Evolutionary conservation across 139 green algal genomes (phyloP).

Genomic region (Picocystis salinarum): DNA sequence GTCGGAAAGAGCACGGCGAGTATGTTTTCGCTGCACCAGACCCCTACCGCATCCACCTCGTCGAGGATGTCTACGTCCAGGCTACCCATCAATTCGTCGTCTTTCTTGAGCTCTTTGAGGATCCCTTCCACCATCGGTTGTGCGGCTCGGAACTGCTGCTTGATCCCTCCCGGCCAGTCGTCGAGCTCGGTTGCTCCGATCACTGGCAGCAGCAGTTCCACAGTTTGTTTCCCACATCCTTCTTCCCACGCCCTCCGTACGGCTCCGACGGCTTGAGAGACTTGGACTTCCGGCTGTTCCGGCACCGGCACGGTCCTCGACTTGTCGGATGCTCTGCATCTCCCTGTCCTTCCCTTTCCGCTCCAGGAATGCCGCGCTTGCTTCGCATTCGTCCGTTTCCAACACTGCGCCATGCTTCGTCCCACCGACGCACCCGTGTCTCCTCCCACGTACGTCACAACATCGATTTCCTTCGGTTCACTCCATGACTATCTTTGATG

Average conservation of each 20-base stretch:
- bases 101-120: constrained; percentile 36
- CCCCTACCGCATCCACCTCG: constrained; percentile 55
- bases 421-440: no score
- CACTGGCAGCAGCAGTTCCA: constrained; percentile 68
- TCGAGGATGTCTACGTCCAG: constrained; percentile 21
- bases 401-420: no score
- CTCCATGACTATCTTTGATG: no score
- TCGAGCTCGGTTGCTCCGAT: constrained; percentile 81
- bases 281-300: constrained; percentile 28
- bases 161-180: constrained; percentile 71
- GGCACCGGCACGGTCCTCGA: no score
- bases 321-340: no score
- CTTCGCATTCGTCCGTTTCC: no score
- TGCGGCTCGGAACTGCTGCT: constrained; percentile 72
- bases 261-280: constrained; percentile 34
- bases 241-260: constrained; percentile 30
- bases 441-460: no score
- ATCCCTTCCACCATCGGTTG: constrained; percentile 22
- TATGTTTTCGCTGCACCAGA: constrained; percentile 36
- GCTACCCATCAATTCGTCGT: constrained; percentile 3
- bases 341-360: no score
- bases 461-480: no score
- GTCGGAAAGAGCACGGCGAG: constrained; percentile 59
- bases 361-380: no score
- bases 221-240: constrained; percentile 32